phyloP scores from a whole-genome alignment of 2,329 filamentous ascomycete species.

The Fusarium azukiicola region DNA sequence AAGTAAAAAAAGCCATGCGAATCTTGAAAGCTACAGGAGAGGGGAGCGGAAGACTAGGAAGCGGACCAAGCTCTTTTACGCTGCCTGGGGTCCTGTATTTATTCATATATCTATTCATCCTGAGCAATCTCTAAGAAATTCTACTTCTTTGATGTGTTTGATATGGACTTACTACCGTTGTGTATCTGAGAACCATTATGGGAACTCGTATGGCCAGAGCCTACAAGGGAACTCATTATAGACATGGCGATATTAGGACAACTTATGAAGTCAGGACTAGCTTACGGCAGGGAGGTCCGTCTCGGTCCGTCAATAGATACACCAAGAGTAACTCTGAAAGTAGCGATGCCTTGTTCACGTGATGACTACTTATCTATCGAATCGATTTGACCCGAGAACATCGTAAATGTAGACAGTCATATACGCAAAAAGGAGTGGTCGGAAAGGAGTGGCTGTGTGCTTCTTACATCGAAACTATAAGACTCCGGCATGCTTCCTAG shows the following conservation, averaged over 20 bases:
- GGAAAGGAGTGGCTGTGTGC: not conserved
- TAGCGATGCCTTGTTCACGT: too few species aligned
- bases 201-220: too few species aligned
- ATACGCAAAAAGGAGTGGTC: not conserved
- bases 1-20: conserved; percentile 50
- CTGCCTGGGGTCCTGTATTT: conserved; percentile 46
- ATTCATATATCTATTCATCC: conserved; percentile 41
- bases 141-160: conserved; percentile 19
- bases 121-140: conserved; percentile 32
- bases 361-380: too few species aligned
- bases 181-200: not conserved
- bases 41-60: conserved; percentile 30
- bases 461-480: not conserved
- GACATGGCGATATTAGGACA: too few species aligned
- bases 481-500: not conserved
- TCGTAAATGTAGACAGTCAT: too few species aligned
- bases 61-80: conserved; percentile 26
- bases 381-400: too few species aligned
- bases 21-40: conserved; percentile 45
- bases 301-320: too few species aligned
- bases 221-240: too few species aligned
- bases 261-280: too few species aligned
- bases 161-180: conserved; percentile 12
- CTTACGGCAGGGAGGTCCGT: too few species aligned
- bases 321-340: too few species aligned